These are phyloP conservation scores for Akanthomyces dipterigenus DNA, from an alignment of 2,329 filamentous ascomycete genomes.

Conservation along the genomic window DNA sequence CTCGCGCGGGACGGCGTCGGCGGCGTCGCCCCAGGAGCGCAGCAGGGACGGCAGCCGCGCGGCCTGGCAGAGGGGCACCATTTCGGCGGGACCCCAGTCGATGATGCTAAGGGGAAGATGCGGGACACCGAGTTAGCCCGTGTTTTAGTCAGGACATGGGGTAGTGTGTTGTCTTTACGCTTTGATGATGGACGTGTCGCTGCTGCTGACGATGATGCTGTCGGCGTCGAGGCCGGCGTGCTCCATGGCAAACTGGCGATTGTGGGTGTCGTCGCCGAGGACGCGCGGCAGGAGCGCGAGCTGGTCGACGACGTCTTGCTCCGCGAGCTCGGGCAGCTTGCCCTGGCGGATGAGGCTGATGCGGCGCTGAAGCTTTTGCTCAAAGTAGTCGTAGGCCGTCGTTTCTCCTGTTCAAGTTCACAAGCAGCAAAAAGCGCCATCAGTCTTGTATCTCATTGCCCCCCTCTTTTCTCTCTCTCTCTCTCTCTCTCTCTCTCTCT, in stretches of 20 bases:
- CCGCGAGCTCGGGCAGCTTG: background rate
- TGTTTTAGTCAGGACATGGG: too few species aligned
- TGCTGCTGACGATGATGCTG: background rate
- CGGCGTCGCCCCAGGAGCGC: background rate
- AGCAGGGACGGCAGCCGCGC: background rate
- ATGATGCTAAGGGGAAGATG: too few species aligned
- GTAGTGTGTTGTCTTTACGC: too few species aligned
- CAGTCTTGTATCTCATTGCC: too few species aligned
- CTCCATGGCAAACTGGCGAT: background rate
- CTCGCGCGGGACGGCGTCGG: background rate
- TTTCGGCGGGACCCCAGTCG: background rate
- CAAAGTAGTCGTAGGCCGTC: background rate
- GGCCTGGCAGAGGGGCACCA: background rate
- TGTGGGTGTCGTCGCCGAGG: background rate
- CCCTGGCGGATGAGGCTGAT: background rate
- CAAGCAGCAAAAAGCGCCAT: background rate
- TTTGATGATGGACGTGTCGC: background rate
- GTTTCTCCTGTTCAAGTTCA: background rate
- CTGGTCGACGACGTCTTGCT: background rate
- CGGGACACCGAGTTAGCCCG: background rate
- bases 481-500: too few species aligned
- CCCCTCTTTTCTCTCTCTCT: too few species aligned
- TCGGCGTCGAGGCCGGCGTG: background rate
- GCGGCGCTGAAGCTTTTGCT: background rate
- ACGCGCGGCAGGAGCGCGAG: background rate